phyloP scores from a whole-genome alignment of 176 grass and related monocot species.

The Tillandsia fasciculata region DNA sequence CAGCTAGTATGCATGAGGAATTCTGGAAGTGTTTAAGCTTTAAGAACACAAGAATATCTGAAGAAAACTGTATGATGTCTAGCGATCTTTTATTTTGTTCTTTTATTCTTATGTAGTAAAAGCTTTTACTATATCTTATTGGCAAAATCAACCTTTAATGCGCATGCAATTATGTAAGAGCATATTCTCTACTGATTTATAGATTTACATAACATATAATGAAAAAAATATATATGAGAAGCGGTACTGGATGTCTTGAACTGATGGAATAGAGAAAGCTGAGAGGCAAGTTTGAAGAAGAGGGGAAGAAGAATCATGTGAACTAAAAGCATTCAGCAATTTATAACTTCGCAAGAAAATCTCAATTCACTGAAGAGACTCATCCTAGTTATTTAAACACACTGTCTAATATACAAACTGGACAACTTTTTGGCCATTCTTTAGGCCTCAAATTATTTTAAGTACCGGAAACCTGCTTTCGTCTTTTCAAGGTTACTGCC shows the following conservation, averaged over 20 bases:
- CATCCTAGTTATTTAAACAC: neutral
- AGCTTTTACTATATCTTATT: neutral
- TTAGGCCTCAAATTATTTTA: too few relatives aligned
- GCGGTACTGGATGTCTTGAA: neutral
- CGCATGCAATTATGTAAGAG: neutral
- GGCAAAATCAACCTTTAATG: neutral
- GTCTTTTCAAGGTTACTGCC: too few relatives aligned
- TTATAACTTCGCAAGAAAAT: neutral
- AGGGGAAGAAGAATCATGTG: neutral
- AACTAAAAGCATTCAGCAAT: neutral
- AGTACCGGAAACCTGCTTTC: too few relatives aligned
- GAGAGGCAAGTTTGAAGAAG: neutral
- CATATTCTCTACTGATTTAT: neutral
- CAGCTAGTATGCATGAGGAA: conserved; percentile 62
- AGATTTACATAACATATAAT: neutral
- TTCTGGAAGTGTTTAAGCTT: conserved; percentile 93
- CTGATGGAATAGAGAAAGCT: neutral
- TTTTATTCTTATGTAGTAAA: conserved; percentile 2
- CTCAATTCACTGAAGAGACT: neutral
- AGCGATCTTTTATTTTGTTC: neutral
- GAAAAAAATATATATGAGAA: neutral
- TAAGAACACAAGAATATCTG: conserved; percentile 61
- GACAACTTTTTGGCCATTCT: too few relatives aligned
- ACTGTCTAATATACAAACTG: neutral
- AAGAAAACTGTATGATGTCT: conserved; percentile 71